phyloP scores from a whole-genome alignment of 139 green algal species.

The Chlorella sp. region DNA sequence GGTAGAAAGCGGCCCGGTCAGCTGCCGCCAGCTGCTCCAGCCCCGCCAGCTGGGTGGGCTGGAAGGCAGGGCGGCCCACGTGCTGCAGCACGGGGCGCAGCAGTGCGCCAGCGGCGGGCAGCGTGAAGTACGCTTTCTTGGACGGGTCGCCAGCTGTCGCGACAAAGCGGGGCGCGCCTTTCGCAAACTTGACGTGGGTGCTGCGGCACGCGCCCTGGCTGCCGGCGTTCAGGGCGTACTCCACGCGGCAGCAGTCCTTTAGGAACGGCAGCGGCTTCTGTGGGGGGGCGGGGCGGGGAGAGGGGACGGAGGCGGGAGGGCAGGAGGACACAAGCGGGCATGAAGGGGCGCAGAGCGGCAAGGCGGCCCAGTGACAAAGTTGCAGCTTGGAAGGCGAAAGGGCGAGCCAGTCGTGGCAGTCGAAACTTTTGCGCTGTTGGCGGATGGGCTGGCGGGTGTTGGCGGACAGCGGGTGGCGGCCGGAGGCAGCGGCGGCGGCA shows the following conservation, averaged over 20 bases:
- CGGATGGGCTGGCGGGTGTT: background rate
- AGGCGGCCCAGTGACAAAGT: too few relatives aligned
- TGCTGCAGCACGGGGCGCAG: constrained; percentile 23
- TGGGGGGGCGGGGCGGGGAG: background rate
- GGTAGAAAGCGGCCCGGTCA: constrained; percentile 7
- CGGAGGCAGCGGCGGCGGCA: background rate
- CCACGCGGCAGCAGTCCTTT: constrained; percentile 19
- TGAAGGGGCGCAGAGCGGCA: background rate
- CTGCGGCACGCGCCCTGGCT: background rate
- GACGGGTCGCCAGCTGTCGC: background rate
- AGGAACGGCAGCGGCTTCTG: constrained; percentile 38
- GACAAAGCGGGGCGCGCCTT: constrained; percentile 23
- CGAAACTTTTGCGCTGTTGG: background rate
- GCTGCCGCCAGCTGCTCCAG: constrained; percentile 13
- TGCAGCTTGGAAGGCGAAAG: too few relatives aligned
- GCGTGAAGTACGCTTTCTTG: constrained; percentile 17
- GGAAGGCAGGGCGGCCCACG: background rate
- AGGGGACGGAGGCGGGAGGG: too few relatives aligned
- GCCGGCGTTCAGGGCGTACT: constrained; percentile 8
- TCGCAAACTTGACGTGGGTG: constrained; percentile 14
- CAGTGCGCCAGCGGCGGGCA: background rate
- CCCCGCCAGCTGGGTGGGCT: background rate
- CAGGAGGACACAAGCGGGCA: too few relatives aligned
- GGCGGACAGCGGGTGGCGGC: too few relatives aligned
- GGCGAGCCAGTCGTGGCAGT: too few relatives aligned